Percentiles rank a stretch among this genome's conserved stretches.
Conservation (phyloP, 2,329 filamentous ascomycete species). For the Knufia fluminis region DNA sequence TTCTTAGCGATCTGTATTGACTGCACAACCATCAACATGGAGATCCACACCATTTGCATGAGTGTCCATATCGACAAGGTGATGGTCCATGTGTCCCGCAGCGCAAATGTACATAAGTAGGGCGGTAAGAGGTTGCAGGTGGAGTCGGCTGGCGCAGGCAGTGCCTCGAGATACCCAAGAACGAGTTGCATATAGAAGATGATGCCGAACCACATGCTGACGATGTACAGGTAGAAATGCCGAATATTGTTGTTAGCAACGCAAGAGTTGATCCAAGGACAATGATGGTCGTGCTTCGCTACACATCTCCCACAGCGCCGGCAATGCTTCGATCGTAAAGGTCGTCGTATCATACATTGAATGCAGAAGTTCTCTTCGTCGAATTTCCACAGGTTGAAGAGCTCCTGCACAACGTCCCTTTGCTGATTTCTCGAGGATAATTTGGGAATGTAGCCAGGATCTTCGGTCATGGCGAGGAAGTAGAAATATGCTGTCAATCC, state of each 20-base stretch:
- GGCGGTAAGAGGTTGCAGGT: constrained; percentile 69
- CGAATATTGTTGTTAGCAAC: constrained; percentile 92
- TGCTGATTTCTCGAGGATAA: constrained; percentile 81
- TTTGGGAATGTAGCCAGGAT: constrained; percentile 90
- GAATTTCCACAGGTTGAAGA: constrained; percentile 77
- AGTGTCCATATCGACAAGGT: constrained; percentile 69
- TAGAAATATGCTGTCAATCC: constrained; percentile 76
- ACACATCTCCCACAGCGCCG: constrained; percentile 84
- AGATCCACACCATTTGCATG: constrained; percentile 86
- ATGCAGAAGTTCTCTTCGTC: constrained; percentile 93
- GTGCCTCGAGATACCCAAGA: constrained; percentile 44
- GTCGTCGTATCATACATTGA: constrained; percentile 86
- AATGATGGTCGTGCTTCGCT: constrained; percentile 95
- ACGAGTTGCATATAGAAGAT: constrained; percentile 61
- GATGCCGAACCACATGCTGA: constrained; percentile 68
- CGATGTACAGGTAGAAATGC: constrained; percentile 86
- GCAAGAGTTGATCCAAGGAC: constrained; percentile 96
- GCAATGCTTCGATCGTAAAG: constrained; percentile 92
- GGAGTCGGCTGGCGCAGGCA: constrained; percentile 9
- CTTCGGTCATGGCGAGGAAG: constrained; percentile 69
- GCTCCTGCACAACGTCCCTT: constrained; percentile 76
- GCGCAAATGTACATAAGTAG: constrained; percentile 63
- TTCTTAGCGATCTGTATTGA: constrained; percentile 85
- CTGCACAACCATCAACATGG: constrained; percentile 94
- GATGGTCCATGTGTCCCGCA: constrained; percentile 75